Percentiles rank a stretch among this genome's conserved stretches.
Conservation (phyloP, 1,284 basidiomycete species). For the Pseudozyma tsukubaensis region DNA sequence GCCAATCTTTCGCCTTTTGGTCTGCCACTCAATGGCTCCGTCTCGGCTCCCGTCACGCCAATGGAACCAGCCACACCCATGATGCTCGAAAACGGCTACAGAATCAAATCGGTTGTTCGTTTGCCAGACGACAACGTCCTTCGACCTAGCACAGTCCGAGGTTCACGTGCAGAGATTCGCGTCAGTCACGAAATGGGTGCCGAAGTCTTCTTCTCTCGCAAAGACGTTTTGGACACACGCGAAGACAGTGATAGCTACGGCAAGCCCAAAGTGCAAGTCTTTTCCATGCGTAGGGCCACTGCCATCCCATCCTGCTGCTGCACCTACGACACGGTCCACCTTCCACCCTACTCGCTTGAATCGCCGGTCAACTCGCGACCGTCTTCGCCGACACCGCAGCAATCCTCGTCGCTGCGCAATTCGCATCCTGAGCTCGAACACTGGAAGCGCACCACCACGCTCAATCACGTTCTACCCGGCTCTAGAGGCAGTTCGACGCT, state of each 20-base stretch:
- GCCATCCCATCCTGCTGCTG: slow-evolving; percentile 62
- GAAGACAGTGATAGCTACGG: slow-evolving; percentile 59
- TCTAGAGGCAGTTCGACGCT: slow-evolving; percentile 49
- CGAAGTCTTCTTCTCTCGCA: slow-evolving; percentile 66
- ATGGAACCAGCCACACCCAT: slow-evolving; percentile 49
- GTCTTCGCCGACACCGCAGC: slow-evolving; percentile 48
- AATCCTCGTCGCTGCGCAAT: slow-evolving; percentile 26
- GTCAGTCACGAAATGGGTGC: slow-evolving; percentile 65
- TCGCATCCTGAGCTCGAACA: slow-evolving; percentile 56
- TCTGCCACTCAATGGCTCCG: slow-evolving; percentile 48
- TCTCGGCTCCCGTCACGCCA: slow-evolving; percentile 44
- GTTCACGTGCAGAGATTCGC: slow-evolving; percentile 63
- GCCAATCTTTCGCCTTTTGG: slow-evolving; percentile 53
- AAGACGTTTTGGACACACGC: slow-evolving; percentile 58
- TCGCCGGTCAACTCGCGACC: slow-evolving; percentile 58
- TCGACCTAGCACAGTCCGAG: slow-evolving; percentile 64
- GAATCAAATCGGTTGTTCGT: slow-evolving; percentile 62
- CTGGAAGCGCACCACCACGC: slow-evolving; percentile 59
- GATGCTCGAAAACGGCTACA: slow-evolving; percentile 56
- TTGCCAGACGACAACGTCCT: slow-evolving; percentile 64
- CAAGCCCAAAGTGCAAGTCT: slow-evolving; percentile 66
- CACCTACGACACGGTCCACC: slow-evolving; percentile 65
- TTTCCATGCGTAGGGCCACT: slow-evolving; percentile 62
- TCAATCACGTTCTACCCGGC: slow-evolving; percentile 49
- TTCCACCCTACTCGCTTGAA: slow-evolving; percentile 65